Evolutionary conservation across 192 early-diverging fungal species (phyloP), one percentile per base, ranked within the genome.

Genomic region (Irineochytrium annulatum): DNA sequence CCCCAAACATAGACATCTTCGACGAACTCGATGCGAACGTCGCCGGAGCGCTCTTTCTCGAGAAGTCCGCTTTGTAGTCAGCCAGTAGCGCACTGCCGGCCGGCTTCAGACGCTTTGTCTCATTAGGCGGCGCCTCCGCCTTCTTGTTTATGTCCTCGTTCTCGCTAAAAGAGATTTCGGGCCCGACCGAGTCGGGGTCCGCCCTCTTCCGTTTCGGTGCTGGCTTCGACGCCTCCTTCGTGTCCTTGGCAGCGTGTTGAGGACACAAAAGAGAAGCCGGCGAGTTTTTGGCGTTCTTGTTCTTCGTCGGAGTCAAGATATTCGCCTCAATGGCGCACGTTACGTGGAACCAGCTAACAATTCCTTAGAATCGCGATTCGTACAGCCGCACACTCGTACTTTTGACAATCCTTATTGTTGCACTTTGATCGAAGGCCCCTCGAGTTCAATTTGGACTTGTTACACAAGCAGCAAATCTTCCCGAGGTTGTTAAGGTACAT

Each of bases 401-500:
- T 65, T 65, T 33, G 31, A 32, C 63, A 65, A 0, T 34, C 48
- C 1, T 37, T 13, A 14, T 35, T 13, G 24, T 44, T 58, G 45
- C 63, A 65, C 22, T 55, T 59, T 11, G 49, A 20, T 11, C 29
- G 27, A 16, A 65, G 19, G 8, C 63, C 63, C 6, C 22, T 8
- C 11, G 26, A 8, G 46, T 49, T 49, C 46, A 22, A 24, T 31
- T 52, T 59, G 11, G 43, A 45, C 5, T 57, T 43, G 8, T 13
- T 17, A 24, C 63, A 65, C 29, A 65, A 46, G 19, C 43, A 65
- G 22, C 63, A 65, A 3, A 20, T 30, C 55, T 65, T 17, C 0
- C 28, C 27, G 20, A n/a, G 56, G 37, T 56, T 55, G 26, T 57
- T 43, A 37, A 48, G 27, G 34, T 34, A 44, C 17, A 57, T 48